These are phyloP conservation scores for Verticillium zaregamsianum DNA, from an alignment of 2,329 filamentous ascomycete species.

Conservation along the genomic window DNA sequence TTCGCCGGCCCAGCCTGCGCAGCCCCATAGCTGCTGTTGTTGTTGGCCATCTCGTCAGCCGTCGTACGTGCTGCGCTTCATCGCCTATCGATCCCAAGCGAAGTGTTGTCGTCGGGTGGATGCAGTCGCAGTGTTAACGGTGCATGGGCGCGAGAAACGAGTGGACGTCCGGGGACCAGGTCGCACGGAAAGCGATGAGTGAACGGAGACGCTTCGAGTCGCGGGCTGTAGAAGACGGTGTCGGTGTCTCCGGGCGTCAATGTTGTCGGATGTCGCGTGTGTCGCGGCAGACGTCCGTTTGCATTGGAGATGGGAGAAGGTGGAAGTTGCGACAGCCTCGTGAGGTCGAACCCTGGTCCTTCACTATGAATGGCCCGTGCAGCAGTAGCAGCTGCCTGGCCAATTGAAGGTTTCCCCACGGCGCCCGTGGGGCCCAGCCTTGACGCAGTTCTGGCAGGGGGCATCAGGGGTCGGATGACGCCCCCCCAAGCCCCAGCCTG, in stretches of 20 bases:
- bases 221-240: background rate
- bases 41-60: constrained; percentile 7
- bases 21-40: constrained; percentile 9
- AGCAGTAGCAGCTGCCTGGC: constrained; percentile 6
- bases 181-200: background rate
- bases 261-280: background rate
- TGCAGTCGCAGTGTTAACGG: background rate
- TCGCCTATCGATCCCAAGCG: constrained; percentile 3
- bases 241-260: background rate
- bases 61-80: constrained; percentile 4
- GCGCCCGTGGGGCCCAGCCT: background rate
- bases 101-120: background rate
- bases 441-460: background rate
- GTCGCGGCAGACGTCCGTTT: background rate
- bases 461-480: background rate
- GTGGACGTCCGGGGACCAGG: background rate
- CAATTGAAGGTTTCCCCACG: background rate
- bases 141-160: background rate
- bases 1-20: constrained; percentile 10
- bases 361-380: constrained; percentile 7
- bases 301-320: constrained; percentile 3
- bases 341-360: constrained; percentile 10
- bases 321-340: constrained; percentile 16
- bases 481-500: background rate
- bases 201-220: background rate